Percentiles rank a stretch among this genome's conserved stretches.
Evolutionary conservation across 805 yeast species (phyloP).

Genomic region (Wickerhamiella spandovensis): DNA sequence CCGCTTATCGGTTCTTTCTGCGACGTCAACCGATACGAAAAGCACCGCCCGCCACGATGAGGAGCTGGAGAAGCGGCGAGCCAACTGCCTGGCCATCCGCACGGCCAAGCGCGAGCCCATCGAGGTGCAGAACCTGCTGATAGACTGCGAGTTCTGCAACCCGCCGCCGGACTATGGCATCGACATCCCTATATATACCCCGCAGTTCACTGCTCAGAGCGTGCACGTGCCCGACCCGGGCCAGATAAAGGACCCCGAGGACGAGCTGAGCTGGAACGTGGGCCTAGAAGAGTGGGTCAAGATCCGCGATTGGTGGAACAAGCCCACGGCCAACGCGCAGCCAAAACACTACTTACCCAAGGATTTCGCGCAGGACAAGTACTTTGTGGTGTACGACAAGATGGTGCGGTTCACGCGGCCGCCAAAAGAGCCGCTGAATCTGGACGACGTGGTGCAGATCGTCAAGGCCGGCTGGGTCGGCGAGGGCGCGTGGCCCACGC

Average conservation of each 20-base stretch:
- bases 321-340: conserved; percentile 15
- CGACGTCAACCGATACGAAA: not conserved
- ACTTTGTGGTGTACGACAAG: conserved; percentile 42
- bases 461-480: conserved; percentile 78
- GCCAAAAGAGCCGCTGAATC: conserved; percentile 56
- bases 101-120: conserved; percentile 20
- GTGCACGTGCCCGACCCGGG: conserved; percentile 11
- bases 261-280: conserved; percentile 31
- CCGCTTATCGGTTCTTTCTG: conserved; percentile 4
- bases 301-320: conserved; percentile 54
- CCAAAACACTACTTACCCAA: conserved; percentile 16
- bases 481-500: conserved; percentile 49
- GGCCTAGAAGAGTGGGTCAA: conserved; percentile 59
- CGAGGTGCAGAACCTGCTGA: conserved; percentile 19
- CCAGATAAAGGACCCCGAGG: conserved; percentile 12
- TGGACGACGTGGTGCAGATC: conserved; percentile 56
- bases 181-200: conserved; percentile 8
- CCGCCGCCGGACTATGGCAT: conserved; percentile 19
- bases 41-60: conserved; percentile 1
- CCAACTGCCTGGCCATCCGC: conserved; percentile 18
- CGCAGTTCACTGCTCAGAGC: conserved; percentile 12
- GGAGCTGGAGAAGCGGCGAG: conserved; percentile 16
- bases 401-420: conserved; percentile 58
- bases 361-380: conserved; percentile 22
- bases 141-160: conserved; percentile 22